These are phyloP conservation scores for Gomphus sp. DNA, from an alignment of 1,284 basidiomycete species.

Conservation along the genomic window DNA sequence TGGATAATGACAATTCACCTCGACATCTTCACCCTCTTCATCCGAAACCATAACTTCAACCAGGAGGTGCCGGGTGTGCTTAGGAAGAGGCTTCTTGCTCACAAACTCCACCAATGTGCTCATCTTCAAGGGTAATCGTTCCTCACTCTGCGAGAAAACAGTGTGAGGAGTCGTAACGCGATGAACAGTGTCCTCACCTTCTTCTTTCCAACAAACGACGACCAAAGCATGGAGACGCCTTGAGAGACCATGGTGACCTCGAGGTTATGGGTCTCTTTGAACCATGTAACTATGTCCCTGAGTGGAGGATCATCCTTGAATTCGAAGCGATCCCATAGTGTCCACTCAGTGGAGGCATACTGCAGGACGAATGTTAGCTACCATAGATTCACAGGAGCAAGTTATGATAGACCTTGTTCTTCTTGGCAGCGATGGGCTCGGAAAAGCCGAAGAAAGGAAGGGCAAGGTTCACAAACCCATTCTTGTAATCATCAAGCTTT, in stretches of 20 bases:
- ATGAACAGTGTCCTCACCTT: conserved; percentile 48
- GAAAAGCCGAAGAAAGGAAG: conserved; percentile 99
- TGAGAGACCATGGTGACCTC: conserved; percentile 95
- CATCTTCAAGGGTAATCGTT: conserved; percentile 84
- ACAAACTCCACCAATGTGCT: conserved; percentile 88
- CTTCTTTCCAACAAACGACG: conserved; percentile 83
- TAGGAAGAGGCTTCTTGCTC: conserved; percentile 84
- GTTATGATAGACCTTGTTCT: conserved; percentile 47
- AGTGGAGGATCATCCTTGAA: conserved; percentile 87
- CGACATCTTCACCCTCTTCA: conserved; percentile 82
- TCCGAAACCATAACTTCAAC: conserved; percentile 95
- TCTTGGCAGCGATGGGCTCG: conserved; percentile 90
- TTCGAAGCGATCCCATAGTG: conserved; percentile 97
- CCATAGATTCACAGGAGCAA: neutral
- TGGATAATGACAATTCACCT: conserved; percentile 34
- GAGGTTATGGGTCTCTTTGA: conserved; percentile 79
- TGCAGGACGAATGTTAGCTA: conserved; percentile 12
- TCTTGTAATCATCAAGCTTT: conserved; percentile 94
- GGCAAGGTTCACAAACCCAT: conserved; percentile 97
- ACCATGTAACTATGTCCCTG: conserved; percentile 79
- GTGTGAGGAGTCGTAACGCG: neutral
- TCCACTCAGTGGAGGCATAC: conserved; percentile 89
- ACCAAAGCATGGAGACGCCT: conserved; percentile 98
- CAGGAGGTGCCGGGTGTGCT: conserved; percentile 74
- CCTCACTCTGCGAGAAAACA: conserved; percentile 53